Evolutionary conservation across 768 basidiomycete species (phyloP).

Genomic region (Chalciporus piperatus): DNA sequence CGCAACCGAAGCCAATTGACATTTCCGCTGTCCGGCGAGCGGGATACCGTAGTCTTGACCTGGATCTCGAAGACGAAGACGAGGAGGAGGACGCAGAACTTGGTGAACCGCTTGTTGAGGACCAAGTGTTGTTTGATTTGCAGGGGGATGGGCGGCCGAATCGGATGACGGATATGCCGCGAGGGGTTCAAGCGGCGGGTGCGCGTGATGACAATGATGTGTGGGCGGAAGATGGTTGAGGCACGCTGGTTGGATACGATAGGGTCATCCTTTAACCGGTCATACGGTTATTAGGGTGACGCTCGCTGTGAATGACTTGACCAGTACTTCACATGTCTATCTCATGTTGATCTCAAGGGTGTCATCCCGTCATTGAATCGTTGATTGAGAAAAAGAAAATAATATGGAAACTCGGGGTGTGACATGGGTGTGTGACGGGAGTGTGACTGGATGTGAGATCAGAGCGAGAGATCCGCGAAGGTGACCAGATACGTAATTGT

Average conservation of each 20-base stretch:
- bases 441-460: too few species aligned
- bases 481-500: too few species aligned
- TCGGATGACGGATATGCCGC: constrained; percentile 56
- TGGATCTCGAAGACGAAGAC: constrained; percentile 68
- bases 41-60: constrained; percentile 60
- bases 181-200: constrained; percentile 49
- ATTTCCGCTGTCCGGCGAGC: constrained; percentile 67
- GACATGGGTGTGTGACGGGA: too few species aligned
- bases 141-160: constrained; percentile 32
- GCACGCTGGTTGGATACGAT: background rate
- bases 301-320: too few species aligned
- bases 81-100: constrained; percentile 56
- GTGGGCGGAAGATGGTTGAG: constrained; percentile 65
- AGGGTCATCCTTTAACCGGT: background rate
- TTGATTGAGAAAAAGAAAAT: too few species aligned
- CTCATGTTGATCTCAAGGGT: too few species aligned
- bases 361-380: too few species aligned
- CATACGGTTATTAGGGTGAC: too few species aligned
- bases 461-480: too few species aligned
- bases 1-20: constrained; percentile 83
- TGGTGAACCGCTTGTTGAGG: constrained; percentile 54
- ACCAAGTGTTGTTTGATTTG: constrained; percentile 65
- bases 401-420: too few species aligned
- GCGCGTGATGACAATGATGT: constrained; percentile 66
- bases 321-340: too few species aligned